Evolutionary conservation across 2,329 filamentous ascomycete species (phyloP).

Genomic region (Pleomassaria siparia): DNA sequence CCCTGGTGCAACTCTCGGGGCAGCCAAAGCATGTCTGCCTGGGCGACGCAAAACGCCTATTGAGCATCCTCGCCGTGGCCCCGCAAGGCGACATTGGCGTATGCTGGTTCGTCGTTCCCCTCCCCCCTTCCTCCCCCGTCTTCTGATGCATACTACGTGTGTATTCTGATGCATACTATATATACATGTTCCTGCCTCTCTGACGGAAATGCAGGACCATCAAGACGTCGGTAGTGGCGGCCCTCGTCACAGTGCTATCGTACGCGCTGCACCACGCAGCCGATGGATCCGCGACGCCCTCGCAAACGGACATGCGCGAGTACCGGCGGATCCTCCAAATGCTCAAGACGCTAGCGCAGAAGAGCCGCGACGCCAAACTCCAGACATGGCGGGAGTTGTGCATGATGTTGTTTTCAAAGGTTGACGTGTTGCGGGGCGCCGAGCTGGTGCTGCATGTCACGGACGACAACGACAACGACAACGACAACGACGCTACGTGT

Average conservation of each 20-base stretch:
- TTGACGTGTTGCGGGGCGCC: slow-evolving; percentile 12
- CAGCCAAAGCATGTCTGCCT: slow-evolving; percentile 17
- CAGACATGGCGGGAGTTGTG: slow-evolving; percentile 5
- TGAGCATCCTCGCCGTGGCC: slow-evolving; percentile 18
- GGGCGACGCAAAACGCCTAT: slow-evolving; percentile 19
- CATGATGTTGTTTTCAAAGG: slow-evolving; percentile 14
- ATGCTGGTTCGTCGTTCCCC: slow-evolving; percentile 18
- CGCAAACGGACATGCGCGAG: slow-evolving; percentile 8
- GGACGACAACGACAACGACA: no score
- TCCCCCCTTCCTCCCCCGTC: background rate
- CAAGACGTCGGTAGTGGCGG: slow-evolving; percentile 19
- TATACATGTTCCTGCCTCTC: no score
- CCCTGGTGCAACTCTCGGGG: slow-evolving; percentile 14
- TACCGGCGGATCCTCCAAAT: slow-evolving; percentile 15
- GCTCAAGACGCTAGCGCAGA: slow-evolving; percentile 13
- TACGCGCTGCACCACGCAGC: slow-evolving; percentile 16
- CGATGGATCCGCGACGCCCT: slow-evolving; percentile 5
- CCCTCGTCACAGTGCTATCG: slow-evolving; percentile 23
- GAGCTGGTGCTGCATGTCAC: slow-evolving; percentile 1
- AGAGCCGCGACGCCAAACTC: slow-evolving; percentile 16
- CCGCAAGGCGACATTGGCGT: slow-evolving; percentile 23
- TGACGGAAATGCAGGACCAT: no score
- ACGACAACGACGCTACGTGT: no score
- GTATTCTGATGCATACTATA: no score
- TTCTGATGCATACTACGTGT: background rate